phyloP scores from a whole-genome alignment of 345 rosid species.

The Lenwebbia sp. region DNA sequence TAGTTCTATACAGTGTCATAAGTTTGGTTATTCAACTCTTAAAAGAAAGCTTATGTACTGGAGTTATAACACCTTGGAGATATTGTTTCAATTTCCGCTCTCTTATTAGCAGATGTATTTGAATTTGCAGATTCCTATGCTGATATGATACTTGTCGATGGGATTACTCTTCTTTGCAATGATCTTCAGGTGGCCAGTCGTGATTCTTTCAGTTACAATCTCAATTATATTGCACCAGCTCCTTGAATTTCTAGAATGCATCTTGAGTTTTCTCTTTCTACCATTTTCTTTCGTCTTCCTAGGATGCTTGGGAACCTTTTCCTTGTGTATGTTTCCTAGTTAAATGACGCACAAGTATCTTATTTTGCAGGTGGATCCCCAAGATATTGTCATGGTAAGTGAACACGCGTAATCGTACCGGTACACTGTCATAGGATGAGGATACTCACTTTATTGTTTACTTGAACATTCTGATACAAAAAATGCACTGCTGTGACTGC shows the following conservation, averaged over 20 bases:
- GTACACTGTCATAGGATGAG: background rate
- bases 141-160: constrained; percentile 41
- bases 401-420: background rate
- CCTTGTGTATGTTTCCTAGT: background rate
- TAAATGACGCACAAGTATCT: constrained; percentile 8
- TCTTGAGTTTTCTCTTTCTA: background rate
- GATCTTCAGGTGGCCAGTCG: constrained; percentile 26
- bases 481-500: background rate
- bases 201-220: background rate
- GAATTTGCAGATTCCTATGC: constrained; percentile 23
- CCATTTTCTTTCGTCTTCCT: background rate
- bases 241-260: background rate
- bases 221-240: background rate
- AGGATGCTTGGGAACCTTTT: background rate
- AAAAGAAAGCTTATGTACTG: background rate
- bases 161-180: constrained; percentile 36
- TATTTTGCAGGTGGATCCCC: constrained; percentile 86
- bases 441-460: background rate
- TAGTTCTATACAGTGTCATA: background rate
- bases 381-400: constrained; percentile 95
- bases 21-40: background rate
- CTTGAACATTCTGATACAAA: background rate
- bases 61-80: background rate
- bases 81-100: background rate
- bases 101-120: background rate